These are phyloP conservation scores for Beauveria caledonica DNA, from an alignment of 2,329 filamentous ascomycete genomes.

Conservation along the genomic window DNA sequence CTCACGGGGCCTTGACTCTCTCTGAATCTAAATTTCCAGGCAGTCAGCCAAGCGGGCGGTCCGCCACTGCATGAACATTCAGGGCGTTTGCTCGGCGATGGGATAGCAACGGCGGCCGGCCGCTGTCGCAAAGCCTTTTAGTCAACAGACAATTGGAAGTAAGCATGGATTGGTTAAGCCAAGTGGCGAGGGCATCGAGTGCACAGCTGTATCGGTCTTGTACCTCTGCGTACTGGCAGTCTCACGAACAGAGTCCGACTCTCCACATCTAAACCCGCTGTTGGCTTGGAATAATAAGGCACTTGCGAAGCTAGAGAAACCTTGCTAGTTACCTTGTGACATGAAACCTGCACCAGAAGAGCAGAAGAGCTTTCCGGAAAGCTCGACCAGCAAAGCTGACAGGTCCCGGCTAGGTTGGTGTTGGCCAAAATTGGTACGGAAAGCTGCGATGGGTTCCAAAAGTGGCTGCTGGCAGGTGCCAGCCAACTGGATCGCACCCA, in stretches of 20 bases:
- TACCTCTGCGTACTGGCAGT: not conserved
- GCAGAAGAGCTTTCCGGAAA: not conserved
- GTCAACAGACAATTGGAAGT: too few relatives aligned
- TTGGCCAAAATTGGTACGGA: not conserved
- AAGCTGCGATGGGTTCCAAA: not conserved
- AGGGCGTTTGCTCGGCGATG: not conserved
- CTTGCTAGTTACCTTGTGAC: not conserved
- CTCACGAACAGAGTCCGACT: not conserved
- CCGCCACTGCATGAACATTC: not conserved
- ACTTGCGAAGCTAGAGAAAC: not conserved
- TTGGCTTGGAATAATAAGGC: not conserved
- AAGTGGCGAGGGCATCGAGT: not conserved
- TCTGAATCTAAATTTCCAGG: not conserved
- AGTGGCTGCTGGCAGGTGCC: not conserved
- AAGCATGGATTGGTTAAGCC: not conserved
- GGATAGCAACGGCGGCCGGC: not conserved
- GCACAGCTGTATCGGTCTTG: not conserved
- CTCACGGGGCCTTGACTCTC: not conserved
- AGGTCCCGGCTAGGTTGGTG: not conserved
- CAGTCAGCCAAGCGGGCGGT: not conserved
- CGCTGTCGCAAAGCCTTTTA: too few relatives aligned
- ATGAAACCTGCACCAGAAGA: not conserved
- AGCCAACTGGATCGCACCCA: not conserved
- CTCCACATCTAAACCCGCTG: not conserved
- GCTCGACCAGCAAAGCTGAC: not conserved